Percentiles rank a stretch among this genome's conserved stretches.
Evolutionary conservation across 1,284 basidiomycete genomes (phyloP).

Genomic region (Ustilago hordei): DNA sequence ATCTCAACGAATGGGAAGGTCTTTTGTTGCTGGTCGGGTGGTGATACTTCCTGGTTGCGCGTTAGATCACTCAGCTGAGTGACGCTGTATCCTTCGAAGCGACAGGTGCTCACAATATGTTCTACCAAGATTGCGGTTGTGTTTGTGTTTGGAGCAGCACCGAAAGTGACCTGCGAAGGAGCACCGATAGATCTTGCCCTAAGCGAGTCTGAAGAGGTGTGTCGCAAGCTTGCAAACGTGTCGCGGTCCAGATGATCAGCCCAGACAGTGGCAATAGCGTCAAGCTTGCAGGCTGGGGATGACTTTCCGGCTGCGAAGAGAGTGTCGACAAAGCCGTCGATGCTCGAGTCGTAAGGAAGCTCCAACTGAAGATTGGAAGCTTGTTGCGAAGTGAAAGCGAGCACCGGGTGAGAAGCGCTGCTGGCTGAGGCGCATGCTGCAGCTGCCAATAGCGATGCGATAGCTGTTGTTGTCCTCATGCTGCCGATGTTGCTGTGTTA

Average conservation of each 20-base stretch:
- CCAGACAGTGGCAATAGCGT: conserved; percentile 27
- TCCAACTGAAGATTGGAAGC: conserved; percentile 21
- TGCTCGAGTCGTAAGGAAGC: conserved; percentile 22
- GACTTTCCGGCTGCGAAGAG: conserved; percentile 17
- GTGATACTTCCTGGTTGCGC: neutral
- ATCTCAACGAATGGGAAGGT: neutral
- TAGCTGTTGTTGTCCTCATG: conserved; percentile 33
- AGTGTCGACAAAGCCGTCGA: conserved; percentile 25
- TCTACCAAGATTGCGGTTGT: neutral
- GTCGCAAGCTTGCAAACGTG: conserved; percentile 33
- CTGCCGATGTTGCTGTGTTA: neutral
- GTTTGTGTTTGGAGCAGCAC: conserved; percentile 15
- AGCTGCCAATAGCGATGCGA: conserved; percentile 29
- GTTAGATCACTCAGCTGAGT: neutral
- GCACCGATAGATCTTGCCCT: conserved; percentile 39
- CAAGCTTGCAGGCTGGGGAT: conserved; percentile 33
- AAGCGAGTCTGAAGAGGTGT: conserved; percentile 33
- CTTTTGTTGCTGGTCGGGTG: neutral
- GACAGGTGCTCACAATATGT: neutral
- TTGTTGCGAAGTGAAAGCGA: conserved; percentile 43
- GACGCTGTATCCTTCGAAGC: neutral
- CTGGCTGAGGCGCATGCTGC: conserved; percentile 34
- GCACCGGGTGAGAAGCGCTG: conserved; percentile 23
- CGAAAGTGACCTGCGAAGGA: conserved; percentile 46
- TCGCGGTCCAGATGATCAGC: conserved; percentile 22